Percentiles rank a stretch among this genome's conserved stretches.
These are phyloP conservation scores for Rhodamnia rubescens DNA, from an alignment of 345 rosid genomes.

Conservation along the genomic window DNA sequence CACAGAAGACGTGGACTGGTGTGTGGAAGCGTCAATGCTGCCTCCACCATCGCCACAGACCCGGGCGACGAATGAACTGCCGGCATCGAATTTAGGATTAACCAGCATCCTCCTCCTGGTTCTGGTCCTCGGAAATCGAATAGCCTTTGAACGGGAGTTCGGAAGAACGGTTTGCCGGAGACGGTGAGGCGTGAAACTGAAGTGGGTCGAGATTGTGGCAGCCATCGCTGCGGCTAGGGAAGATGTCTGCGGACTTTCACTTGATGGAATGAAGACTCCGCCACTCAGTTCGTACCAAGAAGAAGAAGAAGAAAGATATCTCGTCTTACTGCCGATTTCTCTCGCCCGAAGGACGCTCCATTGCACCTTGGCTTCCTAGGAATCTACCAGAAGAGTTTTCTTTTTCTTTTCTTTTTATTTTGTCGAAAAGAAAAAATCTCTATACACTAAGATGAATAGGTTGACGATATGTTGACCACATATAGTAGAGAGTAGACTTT, in stretches of 20 bases:
- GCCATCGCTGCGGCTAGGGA: background rate
- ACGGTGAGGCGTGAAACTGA: conserved; percentile 16
- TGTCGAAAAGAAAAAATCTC: no score
- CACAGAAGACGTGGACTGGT: conserved; percentile 37
- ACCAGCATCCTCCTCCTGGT: conserved; percentile 4
- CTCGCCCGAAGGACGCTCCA: background rate
- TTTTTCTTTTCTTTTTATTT: no score
- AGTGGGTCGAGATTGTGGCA: conserved; percentile 7
- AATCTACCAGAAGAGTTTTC: background rate
- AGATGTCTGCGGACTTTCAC: background rate
- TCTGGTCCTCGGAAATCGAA: conserved; percentile 15
- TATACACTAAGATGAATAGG: no score
- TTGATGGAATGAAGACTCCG: background rate
- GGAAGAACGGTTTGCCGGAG: conserved; percentile 7
- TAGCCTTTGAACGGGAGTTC: conserved; percentile 5
- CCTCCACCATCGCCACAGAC: conserved; percentile 24
- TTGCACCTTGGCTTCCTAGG: background rate
- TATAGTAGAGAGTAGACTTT: no score
- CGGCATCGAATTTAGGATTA: conserved; percentile 7
- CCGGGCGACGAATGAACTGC: conserved; percentile 10
- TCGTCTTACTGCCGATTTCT: background rate
- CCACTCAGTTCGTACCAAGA: background rate
- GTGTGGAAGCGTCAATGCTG: conserved; percentile 8
- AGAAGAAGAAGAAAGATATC: background rate
- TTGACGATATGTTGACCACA: no score